Conservation (phyloP, 768 basidiomycete species). For the Russula ochroleuca region DNA sequence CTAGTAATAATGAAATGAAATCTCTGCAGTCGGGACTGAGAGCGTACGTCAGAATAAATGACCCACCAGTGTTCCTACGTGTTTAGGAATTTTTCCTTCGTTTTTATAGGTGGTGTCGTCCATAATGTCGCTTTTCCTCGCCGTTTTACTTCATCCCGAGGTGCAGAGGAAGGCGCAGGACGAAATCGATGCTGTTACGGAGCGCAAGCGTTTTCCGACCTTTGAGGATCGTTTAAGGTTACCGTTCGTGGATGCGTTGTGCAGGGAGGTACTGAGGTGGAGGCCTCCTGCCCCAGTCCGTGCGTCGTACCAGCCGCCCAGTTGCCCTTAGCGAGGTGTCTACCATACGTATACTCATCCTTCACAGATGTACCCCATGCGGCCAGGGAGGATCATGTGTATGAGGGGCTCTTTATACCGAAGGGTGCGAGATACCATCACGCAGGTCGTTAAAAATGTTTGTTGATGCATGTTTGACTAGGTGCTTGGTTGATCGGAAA, state of each 20-base stretch:
- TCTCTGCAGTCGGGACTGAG: neutral
- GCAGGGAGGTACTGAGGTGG: slow-evolving; percentile 15
- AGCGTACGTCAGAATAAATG: neutral
- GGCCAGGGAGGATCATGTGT: slow-evolving; percentile 12
- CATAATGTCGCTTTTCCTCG: slow-evolving; percentile 2
- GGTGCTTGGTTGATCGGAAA: neutral
- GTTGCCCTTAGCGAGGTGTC: neutral
- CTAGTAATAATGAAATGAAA: neutral
- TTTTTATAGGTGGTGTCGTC: neutral
- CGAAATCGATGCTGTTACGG: slow-evolving; percentile 17
- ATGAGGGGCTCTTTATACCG: slow-evolving; percentile 17
- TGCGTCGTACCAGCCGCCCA: neutral
- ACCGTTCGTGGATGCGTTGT: slow-evolving; percentile 21
- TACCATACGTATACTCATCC: neutral
- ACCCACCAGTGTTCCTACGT: neutral
- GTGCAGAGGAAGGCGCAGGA: slow-evolving; percentile 18
- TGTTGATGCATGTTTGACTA: neutral
- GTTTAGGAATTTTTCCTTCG: neutral
- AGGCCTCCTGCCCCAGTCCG: neutral
- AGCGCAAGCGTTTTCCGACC: slow-evolving; percentile 12
- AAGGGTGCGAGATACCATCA: slow-evolving; percentile 12
- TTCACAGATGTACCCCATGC: slow-evolving; percentile 10
- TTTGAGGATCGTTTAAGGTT: slow-evolving; percentile 14
- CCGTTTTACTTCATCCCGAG: slow-evolving; percentile 10
- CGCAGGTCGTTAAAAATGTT: neutral